Evolutionary conservation across 768 basidiomycete species (phyloP), one percentile per base, ranked within the genome.

Genomic region (Pleurotus salmoneostramineus): DNA sequence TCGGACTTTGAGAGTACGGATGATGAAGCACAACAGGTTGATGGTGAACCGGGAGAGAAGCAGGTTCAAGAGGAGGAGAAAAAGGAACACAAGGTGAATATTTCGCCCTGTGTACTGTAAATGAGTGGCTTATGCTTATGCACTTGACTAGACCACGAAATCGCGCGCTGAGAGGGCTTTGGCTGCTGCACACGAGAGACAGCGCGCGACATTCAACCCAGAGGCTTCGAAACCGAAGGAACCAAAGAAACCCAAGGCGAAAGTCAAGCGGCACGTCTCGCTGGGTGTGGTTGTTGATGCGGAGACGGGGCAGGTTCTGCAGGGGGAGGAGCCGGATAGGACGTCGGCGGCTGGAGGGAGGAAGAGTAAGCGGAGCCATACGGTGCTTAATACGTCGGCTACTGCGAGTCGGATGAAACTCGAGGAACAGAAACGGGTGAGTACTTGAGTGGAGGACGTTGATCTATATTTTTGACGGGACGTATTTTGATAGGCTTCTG

Each of bases 1-100:
- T 90, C 88, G 7, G 92, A 94, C 68, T 94, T 95, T 65, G 89
- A 85, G 61, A 90, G 88, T 62, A 93, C 92, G 0, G 92, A 93
- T 58, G 91, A 91, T 43, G 86, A 86, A 59, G 77, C 70, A 1
- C 78, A 69, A 1, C 78, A 80, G n/a, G 79, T 80, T 27, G 81
- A 79, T 8, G 72, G 75, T 14, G 82, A 82, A 4, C 77, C 72
- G 4, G 86, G 75, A 0, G 91, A 93, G 64, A 77, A 71, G 43
- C 73, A 71, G n/a, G 74, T 80, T 3, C 69, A 73, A 35, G 84
- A 87, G 7, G 89, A 90, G 62, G 88, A 91, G 56, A 79, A 72
- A 58, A 74, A 73, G 43, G 70, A 69, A 17, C 72, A 75, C 60
- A 83, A 81, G 77, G 84, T 82, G 62, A 40, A 65, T 59, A 11